Conservation (phyloP, 805 yeast genomes). For the Candida nonsorbophila region DNA sequence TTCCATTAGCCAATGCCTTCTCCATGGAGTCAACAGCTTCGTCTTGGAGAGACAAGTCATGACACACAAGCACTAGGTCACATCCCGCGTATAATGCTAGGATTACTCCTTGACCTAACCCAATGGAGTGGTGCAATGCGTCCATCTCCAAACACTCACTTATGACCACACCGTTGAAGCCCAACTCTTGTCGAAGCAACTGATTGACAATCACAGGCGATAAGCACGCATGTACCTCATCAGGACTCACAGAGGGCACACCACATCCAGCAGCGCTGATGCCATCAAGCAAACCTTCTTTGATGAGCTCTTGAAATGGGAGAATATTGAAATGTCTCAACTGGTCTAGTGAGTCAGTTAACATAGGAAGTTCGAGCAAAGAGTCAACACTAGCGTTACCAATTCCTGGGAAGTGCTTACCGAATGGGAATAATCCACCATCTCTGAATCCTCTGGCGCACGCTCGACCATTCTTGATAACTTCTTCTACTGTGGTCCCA, state of each 20-base stretch:
- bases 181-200: conserved; percentile 44
- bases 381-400: conserved; percentile 59
- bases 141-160: conserved; percentile 63
- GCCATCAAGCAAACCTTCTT: conserved; percentile 45
- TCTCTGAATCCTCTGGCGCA: conserved; percentile 48
- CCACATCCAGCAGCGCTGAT: conserved; percentile 61
- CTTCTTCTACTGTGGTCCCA: conserved; percentile 58
- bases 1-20: conserved; percentile 35
- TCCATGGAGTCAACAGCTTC: conserved; percentile 46
- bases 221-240: conserved; percentile 59
- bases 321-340: conserved; percentile 43
- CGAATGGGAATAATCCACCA: conserved; percentile 51
- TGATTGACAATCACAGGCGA: conserved; percentile 49
- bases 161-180: conserved; percentile 52
- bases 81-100: conserved; percentile 62
- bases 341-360: conserved; percentile 50
- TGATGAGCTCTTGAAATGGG: conserved; percentile 47
- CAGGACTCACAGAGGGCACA: conserved; percentile 54
- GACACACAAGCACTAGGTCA: conserved; percentile 60
- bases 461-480: conserved; percentile 47
- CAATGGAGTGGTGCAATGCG: conserved; percentile 56
- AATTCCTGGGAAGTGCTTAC: conserved; percentile 65
- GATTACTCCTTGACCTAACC: conserved; percentile 61
- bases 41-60: conserved; percentile 46
- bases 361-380: conserved; percentile 52